phyloP scores from a whole-genome alignment of 2,329 filamentous ascomycete species.

The Nemania diffusa region DNA sequence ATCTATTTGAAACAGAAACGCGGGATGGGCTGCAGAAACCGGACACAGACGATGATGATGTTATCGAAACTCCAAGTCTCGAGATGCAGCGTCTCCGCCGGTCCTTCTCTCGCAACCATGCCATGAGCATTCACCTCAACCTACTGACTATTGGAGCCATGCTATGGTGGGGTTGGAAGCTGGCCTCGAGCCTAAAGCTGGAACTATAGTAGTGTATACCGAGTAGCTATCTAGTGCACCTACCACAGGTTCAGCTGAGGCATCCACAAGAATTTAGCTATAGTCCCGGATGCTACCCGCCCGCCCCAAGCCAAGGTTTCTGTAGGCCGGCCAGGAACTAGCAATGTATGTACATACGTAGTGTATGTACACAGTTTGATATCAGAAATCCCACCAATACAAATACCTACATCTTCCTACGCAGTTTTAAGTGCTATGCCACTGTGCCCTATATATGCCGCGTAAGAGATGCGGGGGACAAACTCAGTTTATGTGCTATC shows the following conservation, averaged over 20 bases:
- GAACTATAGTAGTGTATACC: constrained; percentile 15
- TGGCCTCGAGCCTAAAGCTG: constrained; percentile 42
- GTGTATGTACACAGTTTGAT: neutral
- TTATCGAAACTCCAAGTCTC: constrained; percentile 29
- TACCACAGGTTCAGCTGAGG: neutral
- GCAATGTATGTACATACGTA: no score
- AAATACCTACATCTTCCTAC: neutral
- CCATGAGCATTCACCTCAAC: constrained; percentile 58
- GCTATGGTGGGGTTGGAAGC: constrained; percentile 47
- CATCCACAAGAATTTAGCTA: neutral
- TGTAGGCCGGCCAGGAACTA: neutral
- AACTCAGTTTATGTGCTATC: neutral
- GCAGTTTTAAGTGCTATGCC: neutral
- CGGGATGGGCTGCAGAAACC: constrained; percentile 27
- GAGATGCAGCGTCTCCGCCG: constrained; percentile 48
- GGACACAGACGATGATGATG: constrained; percentile 33
- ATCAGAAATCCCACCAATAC: neutral
- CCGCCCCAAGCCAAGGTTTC: neutral
- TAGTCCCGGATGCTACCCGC: neutral
- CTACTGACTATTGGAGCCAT: constrained; percentile 50
- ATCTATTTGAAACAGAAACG: constrained; percentile 8
- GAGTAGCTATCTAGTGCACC: neutral
- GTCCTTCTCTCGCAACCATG: constrained; percentile 51
- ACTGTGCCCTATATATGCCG: no score
- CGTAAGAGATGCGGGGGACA: neutral